Percentiles rank a stretch among this genome's conserved stretches.
phyloP scores from a whole-genome alignment of 257 asterid species.

The Thymus mandschuricus region DNA sequence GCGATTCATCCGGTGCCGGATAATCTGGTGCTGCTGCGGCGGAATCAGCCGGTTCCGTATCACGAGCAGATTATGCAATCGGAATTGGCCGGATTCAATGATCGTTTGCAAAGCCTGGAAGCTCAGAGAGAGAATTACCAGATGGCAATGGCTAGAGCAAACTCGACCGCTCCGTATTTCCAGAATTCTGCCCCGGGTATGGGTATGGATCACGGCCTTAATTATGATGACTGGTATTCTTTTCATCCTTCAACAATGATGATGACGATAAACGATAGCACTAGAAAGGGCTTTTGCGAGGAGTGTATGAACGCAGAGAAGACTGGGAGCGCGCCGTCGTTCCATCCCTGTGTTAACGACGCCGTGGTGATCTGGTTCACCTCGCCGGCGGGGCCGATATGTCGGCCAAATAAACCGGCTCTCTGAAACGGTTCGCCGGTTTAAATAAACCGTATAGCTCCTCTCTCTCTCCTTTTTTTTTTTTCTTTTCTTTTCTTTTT shows the following conservation, averaged over 20 bases:
- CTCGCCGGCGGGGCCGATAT: conserved; percentile 58
- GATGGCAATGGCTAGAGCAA: conserved; percentile 37
- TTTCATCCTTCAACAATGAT: conserved; percentile 17
- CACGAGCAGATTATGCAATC: conserved; percentile 48
- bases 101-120: conserved; percentile 42
- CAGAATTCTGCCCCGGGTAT: conserved; percentile 10
- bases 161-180: conserved; percentile 23
- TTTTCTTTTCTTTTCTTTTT: neutral
- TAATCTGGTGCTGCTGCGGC: conserved; percentile 56
- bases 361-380: conserved; percentile 41
- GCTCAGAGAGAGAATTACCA: conserved; percentile 49
- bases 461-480: neutral
- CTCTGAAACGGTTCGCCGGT: conserved; percentile 15
- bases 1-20: conserved; percentile 40
- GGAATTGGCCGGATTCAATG: conserved; percentile 44
- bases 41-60: conserved; percentile 47
- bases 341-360: conserved; percentile 79
- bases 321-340: conserved; percentile 38
- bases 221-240: conserved; percentile 35
- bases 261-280: conserved; percentile 34
- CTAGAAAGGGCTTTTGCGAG: conserved; percentile 39
- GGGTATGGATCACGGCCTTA: conserved; percentile 28
- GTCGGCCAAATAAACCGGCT: conserved; percentile 44
- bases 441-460: neutral
- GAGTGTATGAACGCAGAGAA: conserved; percentile 49